A percentile compares a stretch with the other conserved stretches of the same genome.
Evolutionary conservation across 805 yeast species (phyloP).

Genomic region (Candida manassasensis): DNA sequence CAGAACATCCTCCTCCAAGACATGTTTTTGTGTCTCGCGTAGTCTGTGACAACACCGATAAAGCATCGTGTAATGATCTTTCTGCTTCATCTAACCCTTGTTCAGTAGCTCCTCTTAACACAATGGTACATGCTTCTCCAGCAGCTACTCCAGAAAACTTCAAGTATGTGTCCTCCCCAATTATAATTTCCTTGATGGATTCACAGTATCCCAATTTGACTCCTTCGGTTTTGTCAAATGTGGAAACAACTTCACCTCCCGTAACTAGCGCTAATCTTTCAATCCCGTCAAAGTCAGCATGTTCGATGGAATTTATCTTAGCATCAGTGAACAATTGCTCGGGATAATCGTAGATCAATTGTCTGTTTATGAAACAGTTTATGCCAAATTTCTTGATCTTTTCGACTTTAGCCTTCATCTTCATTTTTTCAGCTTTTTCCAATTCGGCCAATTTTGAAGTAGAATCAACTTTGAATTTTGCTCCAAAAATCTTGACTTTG

Average conservation of each 20-base stretch:
- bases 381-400: conserved; percentile 84
- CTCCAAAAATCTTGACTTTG: conserved; percentile 95
- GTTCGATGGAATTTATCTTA: conserved; percentile 88
- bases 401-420: conserved; percentile 86
- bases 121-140: conserved; percentile 94
- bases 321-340: conserved; percentile 90
- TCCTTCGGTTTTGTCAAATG: conserved; percentile 86
- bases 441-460: conserved; percentile 91
- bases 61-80: conserved; percentile 80
- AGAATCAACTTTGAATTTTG: conserved; percentile 93
- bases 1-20: conserved; percentile 91
- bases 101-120: conserved; percentile 60
- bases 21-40: conserved; percentile 89
- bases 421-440: conserved; percentile 89
- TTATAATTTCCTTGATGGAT: conserved; percentile 80
- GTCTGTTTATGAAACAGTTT: conserved; percentile 91
- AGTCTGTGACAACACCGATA: conserved; percentile 92
- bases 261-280: conserved; percentile 95
- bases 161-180: conserved; percentile 88
- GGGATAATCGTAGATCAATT: conserved; percentile 95
- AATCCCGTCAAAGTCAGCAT: conserved; percentile 97
- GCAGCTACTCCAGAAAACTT: conserved; percentile 94
- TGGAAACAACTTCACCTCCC: conserved; percentile 97
- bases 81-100: conserved; percentile 46
- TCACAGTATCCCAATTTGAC: conserved; percentile 89